Evolutionary conservation across 192 early-diverging fungal genomes (phyloP).

Genomic region (Coemansia nantahalensis): DNA sequence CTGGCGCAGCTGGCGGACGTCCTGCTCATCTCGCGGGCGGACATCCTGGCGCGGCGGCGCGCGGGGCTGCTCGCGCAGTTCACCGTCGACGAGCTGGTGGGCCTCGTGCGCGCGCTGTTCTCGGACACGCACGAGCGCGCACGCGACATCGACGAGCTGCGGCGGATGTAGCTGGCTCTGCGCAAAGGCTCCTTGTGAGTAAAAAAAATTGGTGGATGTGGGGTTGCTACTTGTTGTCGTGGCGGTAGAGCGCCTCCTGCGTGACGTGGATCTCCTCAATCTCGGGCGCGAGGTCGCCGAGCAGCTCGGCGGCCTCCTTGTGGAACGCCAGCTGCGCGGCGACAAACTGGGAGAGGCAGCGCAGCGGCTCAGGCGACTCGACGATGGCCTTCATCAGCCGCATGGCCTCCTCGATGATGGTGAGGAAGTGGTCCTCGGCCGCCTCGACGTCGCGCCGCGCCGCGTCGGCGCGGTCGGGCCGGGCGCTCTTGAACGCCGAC

Average conservation of each 20-base stretch:
- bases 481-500: slow-evolving; percentile 67
- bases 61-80: slow-evolving; percentile 36
- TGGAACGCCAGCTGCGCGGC: slow-evolving; percentile 81
- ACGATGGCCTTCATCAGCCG: slow-evolving; percentile 90
- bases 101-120: slow-evolving; percentile 32
- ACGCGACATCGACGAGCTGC: slow-evolving; percentile 24
- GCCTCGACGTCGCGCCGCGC: slow-evolving; percentile 81
- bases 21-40: slow-evolving; percentile 35
- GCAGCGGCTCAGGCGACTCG: slow-evolving; percentile 79
- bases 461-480: slow-evolving; percentile 69
- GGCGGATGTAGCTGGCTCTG: too few species aligned
- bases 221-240: slow-evolving; percentile 42
- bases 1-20: slow-evolving; percentile 42
- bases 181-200: too few species aligned
- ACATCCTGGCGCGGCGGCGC: slow-evolving; percentile 42
- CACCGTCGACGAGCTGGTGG: slow-evolving; percentile 22
- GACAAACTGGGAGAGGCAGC: slow-evolving; percentile 82
- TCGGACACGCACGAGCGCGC: slow-evolving; percentile 30
- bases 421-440: slow-evolving; percentile 94
- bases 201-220: too few species aligned
- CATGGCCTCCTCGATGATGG: slow-evolving; percentile 93
- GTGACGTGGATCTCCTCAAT: slow-evolving; percentile 94
- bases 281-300: slow-evolving; percentile 81
- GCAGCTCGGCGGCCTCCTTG: slow-evolving; percentile 72
- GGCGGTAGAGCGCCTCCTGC: slow-evolving; percentile 85